Evolutionary conservation across 2,329 filamentous ascomycete genomes (phyloP).

Genomic region (Colletotrichum tofieldiae): DNA sequence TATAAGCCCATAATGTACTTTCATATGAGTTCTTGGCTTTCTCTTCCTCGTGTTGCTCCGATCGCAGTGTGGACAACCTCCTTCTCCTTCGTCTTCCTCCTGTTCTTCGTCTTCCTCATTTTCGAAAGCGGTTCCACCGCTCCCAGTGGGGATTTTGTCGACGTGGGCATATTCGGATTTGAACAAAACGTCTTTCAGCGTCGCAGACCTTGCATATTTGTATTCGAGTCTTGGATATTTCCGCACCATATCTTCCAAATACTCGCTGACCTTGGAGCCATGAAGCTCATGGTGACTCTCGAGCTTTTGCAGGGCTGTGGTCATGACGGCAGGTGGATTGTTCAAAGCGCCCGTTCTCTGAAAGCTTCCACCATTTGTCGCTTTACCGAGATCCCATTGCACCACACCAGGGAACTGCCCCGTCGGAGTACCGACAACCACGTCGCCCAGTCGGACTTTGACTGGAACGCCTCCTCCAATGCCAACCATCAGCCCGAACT

Average conservation of each 20-base stretch:
- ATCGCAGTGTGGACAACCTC: neutral
- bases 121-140: no score
- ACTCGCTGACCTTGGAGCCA: constrained; percentile 31
- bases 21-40: neutral
- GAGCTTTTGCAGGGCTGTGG: constrained; percentile 16
- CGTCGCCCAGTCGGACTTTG: constrained; percentile 43
- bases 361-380: neutral
- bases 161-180: constrained; percentile 30
- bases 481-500: constrained; percentile 46
- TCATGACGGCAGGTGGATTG: constrained; percentile 17
- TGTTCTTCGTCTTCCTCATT: neutral
- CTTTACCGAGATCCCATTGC: constrained; percentile 39
- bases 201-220: constrained; percentile 21
- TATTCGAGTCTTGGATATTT: constrained; percentile 16
- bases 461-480: constrained; percentile 46
- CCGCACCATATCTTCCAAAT: constrained; percentile 28
- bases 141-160: neutral
- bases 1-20: constrained; percentile 47
- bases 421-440: constrained; percentile 37
- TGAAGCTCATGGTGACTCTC: constrained; percentile 25
- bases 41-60: constrained; percentile 2
- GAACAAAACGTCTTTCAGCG: constrained; percentile 39
- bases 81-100: constrained; percentile 15
- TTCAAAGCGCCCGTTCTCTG: constrained; percentile 23
- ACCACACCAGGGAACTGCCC: constrained; percentile 23